phyloP scores from a whole-genome alignment of 352 stramenopile species.

The Phytophthora quininea region DNA sequence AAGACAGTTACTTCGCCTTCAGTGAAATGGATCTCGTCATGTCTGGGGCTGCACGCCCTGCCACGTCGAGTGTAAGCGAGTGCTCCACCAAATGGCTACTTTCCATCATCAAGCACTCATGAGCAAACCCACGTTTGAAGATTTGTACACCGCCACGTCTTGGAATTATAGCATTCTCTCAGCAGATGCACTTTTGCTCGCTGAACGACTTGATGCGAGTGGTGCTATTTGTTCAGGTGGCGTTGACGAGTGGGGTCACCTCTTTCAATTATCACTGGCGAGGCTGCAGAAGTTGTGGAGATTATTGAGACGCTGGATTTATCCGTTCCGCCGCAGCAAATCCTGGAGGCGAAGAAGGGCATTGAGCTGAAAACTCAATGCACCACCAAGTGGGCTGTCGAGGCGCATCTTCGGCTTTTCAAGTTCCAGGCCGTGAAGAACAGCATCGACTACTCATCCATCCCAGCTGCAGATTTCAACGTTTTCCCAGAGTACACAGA shows the following conservation, averaged over 20 bases:
- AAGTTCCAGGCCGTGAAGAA: conserved; percentile 37
- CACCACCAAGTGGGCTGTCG: conserved; percentile 28
- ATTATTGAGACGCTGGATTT: conserved; percentile 23
- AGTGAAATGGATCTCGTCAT: conserved; percentile 34
- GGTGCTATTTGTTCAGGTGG: conserved; percentile 27
- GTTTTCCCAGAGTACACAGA: conserved; percentile 38
- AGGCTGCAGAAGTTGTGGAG: conserved; percentile 22
- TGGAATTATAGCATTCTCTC: conserved; percentile 26
- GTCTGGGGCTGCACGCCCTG: conserved; percentile 29
- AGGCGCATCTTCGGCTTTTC: conserved; percentile 24
- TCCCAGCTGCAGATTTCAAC: conserved; percentile 33
- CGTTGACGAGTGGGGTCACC: conserved; percentile 32
- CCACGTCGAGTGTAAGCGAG: conserved; percentile 20
- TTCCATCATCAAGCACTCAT: conserved; percentile 29
- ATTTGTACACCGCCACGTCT: conserved; percentile 19
- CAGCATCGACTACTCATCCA: conserved; percentile 34
- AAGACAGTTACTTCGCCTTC: conserved; percentile 37
- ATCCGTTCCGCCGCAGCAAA: conserved; percentile 14
- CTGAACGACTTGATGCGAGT: conserved; percentile 17
- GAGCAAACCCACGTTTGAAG: conserved; percentile 31
- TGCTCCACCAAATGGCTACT: conserved; percentile 26
- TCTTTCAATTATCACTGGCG: conserved; percentile 27
- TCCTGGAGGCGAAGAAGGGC: conserved; percentile 21
- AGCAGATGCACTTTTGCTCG: conserved; percentile 9
- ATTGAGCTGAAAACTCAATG: conserved; percentile 23